Evolutionary conservation across 2,329 filamentous ascomycete species (phyloP).

Genomic region (Chalara sp.): DNA sequence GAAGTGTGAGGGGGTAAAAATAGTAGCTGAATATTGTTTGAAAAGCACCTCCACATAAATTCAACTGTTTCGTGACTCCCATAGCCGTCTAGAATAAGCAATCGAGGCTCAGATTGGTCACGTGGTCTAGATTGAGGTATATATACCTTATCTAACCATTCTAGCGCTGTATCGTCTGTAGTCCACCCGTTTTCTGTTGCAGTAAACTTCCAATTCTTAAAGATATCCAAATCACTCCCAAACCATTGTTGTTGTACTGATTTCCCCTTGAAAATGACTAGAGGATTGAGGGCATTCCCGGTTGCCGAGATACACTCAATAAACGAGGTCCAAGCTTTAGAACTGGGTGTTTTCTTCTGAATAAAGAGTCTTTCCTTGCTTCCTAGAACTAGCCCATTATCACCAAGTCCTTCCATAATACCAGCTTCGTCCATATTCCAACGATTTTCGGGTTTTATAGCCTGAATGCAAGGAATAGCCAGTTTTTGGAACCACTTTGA

Average conservation of each 20-base stretch:
- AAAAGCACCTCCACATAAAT: no score
- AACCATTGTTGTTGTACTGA: conserved; percentile 7
- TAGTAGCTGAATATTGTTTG: no score
- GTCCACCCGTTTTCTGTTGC: conserved; percentile 6
- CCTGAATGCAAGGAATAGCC: not conserved
- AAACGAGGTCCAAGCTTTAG: conserved; percentile 4
- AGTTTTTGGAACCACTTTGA: not conserved
- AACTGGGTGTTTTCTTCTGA: conserved; percentile 2
- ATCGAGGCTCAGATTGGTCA: no score
- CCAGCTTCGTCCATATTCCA: conserved; percentile 6
- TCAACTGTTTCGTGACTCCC: no score
- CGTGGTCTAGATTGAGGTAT: not conserved
- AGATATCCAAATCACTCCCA: not conserved
- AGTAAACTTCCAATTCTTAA: conserved; percentile 4
- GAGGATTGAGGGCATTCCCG: not conserved
- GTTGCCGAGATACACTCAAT: conserved; percentile 1
- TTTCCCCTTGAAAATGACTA: conserved; percentile 10
- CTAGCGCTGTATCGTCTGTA: conserved; percentile 3
- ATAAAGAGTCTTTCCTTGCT: not conserved
- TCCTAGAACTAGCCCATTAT: not conserved
- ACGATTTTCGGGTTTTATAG: conserved; percentile 3
- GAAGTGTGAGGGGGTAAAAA: no score
- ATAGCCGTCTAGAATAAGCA: no score
- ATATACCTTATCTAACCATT: conserved; percentile 7
- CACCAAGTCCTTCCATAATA: conserved; percentile 2